phyloP scores from a whole-genome alignment of 2,329 filamentous ascomycete species.

The Colletotrichum sp. region DNA sequence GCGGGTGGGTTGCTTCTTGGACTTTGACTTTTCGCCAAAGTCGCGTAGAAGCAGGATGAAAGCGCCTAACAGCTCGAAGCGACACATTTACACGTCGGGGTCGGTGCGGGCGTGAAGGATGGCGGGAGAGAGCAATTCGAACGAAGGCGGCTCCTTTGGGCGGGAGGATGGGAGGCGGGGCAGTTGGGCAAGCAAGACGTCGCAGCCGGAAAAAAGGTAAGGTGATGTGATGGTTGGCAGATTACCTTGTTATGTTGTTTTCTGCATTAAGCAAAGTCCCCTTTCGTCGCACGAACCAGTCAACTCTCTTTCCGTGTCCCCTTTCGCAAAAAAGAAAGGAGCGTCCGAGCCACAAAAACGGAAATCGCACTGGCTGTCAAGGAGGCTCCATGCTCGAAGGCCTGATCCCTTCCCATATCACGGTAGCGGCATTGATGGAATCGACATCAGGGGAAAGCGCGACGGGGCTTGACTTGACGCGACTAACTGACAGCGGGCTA shows the following conservation, averaged over 20 bases:
- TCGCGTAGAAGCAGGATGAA: slow-evolving; percentile 53
- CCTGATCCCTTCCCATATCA: slow-evolving; percentile 4
- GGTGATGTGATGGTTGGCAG: slow-evolving; percentile 1
- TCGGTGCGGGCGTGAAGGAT: neutral
- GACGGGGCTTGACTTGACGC: slow-evolving; percentile 1
- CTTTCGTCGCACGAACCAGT: neutral
- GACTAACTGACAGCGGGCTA: neutral
- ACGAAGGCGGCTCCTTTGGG: neutral
- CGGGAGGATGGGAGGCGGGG: neutral
- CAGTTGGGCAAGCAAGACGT: neutral
- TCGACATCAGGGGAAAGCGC: neutral
- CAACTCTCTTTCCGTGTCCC: neutral
- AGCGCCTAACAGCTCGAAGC: slow-evolving; percentile 56
- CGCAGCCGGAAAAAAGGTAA: neutral
- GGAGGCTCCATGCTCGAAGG: slow-evolving; percentile 15
- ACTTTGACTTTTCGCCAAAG: slow-evolving; percentile 43
- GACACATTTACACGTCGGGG: slow-evolving; percentile 48
- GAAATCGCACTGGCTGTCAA: slow-evolving; percentile 1
- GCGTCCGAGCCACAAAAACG: slow-evolving; percentile 11
- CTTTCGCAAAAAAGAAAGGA: neutral
- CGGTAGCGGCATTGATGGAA: neutral
- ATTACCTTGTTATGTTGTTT: neutral
- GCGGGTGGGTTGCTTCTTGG: slow-evolving; percentile 30
- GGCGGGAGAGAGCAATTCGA: neutral
- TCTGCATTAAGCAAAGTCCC: neutral